These are phyloP conservation scores for Diaporthe sp. DNA, from an alignment of 2,329 filamentous ascomycete genomes.

Conservation along the genomic window DNA sequence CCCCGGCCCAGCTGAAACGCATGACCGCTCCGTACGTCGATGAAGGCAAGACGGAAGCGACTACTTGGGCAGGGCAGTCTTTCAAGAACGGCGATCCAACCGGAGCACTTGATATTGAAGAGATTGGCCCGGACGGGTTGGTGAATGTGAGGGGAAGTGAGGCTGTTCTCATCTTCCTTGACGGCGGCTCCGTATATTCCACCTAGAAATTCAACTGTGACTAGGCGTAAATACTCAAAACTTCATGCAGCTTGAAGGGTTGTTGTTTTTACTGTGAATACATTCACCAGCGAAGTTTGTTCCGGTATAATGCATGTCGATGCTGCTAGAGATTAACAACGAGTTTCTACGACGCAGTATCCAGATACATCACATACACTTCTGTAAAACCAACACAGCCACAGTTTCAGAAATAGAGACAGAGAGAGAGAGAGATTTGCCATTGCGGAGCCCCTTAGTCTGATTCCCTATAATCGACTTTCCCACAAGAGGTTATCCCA, in stretches of 20 bases:
- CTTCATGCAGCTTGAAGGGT: not conserved
- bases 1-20: conserved; percentile 15
- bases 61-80: conserved; percentile 18
- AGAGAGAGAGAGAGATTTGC: too few species aligned
- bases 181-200: not conserved
- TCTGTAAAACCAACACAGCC: too few species aligned
- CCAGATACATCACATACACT: too few species aligned
- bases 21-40: conserved; percentile 11
- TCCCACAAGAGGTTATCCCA: too few species aligned
- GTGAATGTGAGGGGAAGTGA: conserved; percentile 16
- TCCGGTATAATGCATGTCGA: too few species aligned
- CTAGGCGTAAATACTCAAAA: not conserved
- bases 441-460: too few species aligned
- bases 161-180: conserved; percentile 12
- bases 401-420: too few species aligned
- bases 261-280: not conserved
- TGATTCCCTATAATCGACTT: too few species aligned
- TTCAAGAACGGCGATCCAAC: conserved; percentile 5
- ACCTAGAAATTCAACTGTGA: not conserved
- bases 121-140: conserved; percentile 3
- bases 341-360: too few species aligned
- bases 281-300: too few species aligned
- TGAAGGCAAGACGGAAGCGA: conserved; percentile 1
- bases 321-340: too few species aligned
- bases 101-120: conserved; percentile 1